Evolutionary conservation across 441 rosid species (phyloP), one percentile per base, ranked within the genome.

Genomic region (Biscutella laevigata): DNA sequence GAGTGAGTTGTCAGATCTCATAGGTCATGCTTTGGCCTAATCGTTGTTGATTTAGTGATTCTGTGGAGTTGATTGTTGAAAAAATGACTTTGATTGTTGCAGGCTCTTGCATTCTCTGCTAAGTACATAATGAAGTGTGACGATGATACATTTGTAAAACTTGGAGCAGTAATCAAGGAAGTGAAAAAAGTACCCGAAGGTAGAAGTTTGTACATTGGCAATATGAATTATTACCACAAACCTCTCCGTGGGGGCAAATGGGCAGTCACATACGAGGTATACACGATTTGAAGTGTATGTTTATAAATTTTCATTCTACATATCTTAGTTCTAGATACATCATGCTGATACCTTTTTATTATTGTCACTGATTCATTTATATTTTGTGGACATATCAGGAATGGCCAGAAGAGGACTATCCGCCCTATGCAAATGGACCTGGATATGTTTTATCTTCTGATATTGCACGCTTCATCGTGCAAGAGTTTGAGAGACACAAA

Each of bases 351-450:
- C 19, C n/a, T n/a, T n/a, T n/a, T 27, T 25, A 11, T 19, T 5
- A 32, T 39, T 40, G 17, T 30, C 30, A 38, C 22, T 38, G n/a
- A 21, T 25, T 28, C 11, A 4, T 37, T 12, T 30, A 24, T 40
- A 7, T 32, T 4, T 33, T 40, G 27, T 42, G 59, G 22, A 11
- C 34, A 11, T 28, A 24, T 17, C 71, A 92, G 96, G 98, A 91
- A 62, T 92, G 98, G 98, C 87, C 91, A 10, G 95, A 81, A 72
- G 96, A 88, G 79, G 98, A 80, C 54, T 85, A 91, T 68, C 98
- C 96, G 1, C 96, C 91, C 10, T 88, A 88, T 37, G 98, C 98
- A 16, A 92, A 92, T 53, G 96, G 98, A 15, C 98, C 98, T 0
- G 96, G 95, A 58, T 91, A 91, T 56, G 74, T 91, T 47, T 56